A percentile compares a stretch with the other conserved stretches of the same genome.
phyloP scores from a whole-genome alignment of 176 grass and related monocot species.

The Phyllostachys edulis region DNA sequence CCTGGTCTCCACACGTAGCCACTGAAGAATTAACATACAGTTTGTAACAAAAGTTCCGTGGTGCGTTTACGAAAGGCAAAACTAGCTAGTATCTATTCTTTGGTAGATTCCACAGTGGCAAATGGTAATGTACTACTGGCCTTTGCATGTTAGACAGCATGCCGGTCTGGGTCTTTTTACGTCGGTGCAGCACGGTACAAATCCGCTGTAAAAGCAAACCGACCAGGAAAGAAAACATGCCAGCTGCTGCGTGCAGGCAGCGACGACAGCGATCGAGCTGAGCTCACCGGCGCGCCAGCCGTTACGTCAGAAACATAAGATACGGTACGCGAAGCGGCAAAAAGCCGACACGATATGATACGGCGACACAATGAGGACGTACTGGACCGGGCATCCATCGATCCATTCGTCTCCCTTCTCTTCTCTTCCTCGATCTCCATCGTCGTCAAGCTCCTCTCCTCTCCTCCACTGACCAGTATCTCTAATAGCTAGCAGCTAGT shows the following conservation, averaged over 20 bases:
- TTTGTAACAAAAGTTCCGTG: not conserved
- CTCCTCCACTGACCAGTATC: no score
- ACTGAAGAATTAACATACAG: no score
- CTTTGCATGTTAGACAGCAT: not conserved
- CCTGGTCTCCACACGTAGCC: no score
- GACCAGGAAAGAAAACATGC: not conserved
- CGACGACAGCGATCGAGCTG: not conserved
- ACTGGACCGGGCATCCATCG: not conserved
- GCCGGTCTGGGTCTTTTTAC: not conserved
- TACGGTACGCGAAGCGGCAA: not conserved
- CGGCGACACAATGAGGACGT: not conserved
- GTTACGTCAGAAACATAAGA: not conserved
- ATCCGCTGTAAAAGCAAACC: not conserved
- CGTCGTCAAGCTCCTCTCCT: not conserved
- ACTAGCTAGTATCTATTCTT: not conserved
- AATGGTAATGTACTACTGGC: not conserved
- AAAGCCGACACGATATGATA: not conserved
- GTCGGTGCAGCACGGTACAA: not conserved
- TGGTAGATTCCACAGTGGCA: not conserved
- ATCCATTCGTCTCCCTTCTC: not conserved
- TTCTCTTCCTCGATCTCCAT: not conserved
- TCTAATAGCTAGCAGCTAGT: not conserved
- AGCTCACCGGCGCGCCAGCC: not conserved
- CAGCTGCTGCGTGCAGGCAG: not conserved
- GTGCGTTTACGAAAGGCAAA: not conserved